phyloP scores from a whole-genome alignment of 2,329 filamentous ascomycete species.

The Calonectria ilicicola region DNA sequence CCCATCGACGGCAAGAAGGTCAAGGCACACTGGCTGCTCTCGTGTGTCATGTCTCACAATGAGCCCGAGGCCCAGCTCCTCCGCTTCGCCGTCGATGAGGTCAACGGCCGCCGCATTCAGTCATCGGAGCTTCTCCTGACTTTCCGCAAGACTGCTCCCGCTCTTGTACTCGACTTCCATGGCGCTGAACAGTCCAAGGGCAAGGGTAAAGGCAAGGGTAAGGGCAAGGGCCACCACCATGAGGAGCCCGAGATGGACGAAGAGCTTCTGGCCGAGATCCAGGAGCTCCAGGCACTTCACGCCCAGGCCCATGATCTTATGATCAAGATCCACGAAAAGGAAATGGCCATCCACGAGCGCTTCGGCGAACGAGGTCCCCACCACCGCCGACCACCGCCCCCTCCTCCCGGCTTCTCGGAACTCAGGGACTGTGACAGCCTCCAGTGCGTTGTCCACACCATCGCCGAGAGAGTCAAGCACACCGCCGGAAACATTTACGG shows the following conservation, averaged over 20 bases:
- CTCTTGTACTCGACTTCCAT: conserved; percentile 56
- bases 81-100: conserved; percentile 55
- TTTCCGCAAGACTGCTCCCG: conserved; percentile 60
- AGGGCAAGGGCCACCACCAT: neutral
- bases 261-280: conserved; percentile 56
- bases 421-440: conserved; percentile 34
- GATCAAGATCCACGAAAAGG: conserved; percentile 52
- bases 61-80: conserved; percentile 57
- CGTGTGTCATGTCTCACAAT: conserved; percentile 55
- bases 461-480: conserved; percentile 54
- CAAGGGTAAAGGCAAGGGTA: neutral
- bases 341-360: conserved; percentile 35
- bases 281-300: conserved; percentile 57
- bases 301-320: conserved; percentile 56
- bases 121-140: conserved; percentile 55
- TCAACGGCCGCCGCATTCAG: conserved; percentile 55
- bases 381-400: conserved; percentile 27
- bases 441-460: conserved; percentile 55
- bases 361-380: conserved; percentile 40
- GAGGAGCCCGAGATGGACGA: conserved; percentile 46
- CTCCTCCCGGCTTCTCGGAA: conserved; percentile 36
- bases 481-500: conserved; percentile 36
- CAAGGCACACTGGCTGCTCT: conserved; percentile 60
- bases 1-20: conserved; percentile 51
- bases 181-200: conserved; percentile 43